These are phyloP conservation scores for Logfia minima DNA, from an alignment of 129 eudicot species.

Conservation along the genomic window DNA sequence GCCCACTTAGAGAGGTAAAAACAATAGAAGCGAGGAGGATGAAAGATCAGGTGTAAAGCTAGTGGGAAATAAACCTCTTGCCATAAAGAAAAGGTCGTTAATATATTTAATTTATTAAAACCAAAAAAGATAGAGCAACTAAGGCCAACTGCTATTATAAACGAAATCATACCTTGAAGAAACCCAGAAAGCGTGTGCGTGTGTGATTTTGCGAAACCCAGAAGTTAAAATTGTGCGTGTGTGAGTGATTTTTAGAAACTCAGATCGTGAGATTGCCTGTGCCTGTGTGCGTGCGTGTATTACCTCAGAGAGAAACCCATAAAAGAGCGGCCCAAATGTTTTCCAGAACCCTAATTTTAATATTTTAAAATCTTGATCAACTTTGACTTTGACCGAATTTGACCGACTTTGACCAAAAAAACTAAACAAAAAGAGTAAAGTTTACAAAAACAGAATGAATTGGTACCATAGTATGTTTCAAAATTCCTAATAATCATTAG, in stretches of 20 bases:
- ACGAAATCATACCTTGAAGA: no score
- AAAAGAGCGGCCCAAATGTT: no score
- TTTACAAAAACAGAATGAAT: not conserved
- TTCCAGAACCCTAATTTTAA: no score
- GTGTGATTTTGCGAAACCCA: no score
- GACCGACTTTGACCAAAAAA: not conserved
- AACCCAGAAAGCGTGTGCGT: no score
- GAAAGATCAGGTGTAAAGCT: not conserved
- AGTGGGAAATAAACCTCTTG: constrained; percentile 6
- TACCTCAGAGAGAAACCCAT: no score
- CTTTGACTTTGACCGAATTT: no score
- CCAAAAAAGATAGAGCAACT: not conserved
- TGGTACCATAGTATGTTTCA: not conserved
- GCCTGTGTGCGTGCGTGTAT: no score
- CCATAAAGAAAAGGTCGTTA: not conserved
- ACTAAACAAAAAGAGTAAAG: not conserved
- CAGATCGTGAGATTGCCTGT: no score
- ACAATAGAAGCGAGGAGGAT: not conserved
- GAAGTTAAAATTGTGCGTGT: no score
- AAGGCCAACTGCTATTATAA: not conserved
- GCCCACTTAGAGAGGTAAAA: not conserved
- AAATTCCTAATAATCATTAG: not conserved
- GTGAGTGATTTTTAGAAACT: no score
- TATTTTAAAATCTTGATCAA: no score
- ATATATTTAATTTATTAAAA: not conserved